These are phyloP conservation scores for Tuber borchii DNA, from an alignment of 495 filamentous ascomycete genomes.

Conservation along the genomic window DNA sequence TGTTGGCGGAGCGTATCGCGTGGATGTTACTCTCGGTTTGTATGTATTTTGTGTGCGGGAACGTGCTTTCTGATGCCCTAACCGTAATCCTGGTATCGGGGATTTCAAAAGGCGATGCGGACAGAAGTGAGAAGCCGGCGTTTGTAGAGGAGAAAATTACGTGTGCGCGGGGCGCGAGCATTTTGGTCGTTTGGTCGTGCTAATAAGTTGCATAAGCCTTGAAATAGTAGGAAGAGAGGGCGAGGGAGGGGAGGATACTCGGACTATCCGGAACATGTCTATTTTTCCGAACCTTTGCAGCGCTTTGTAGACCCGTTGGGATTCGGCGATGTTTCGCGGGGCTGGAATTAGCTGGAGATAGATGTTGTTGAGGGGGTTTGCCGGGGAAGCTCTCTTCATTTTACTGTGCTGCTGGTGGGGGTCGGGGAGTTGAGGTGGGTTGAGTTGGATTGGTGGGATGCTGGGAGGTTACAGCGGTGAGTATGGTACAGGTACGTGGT, in stretches of 20 bases:
- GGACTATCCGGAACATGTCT: slow-evolving; percentile 64
- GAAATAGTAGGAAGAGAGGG: background rate
- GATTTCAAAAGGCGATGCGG: slow-evolving; percentile 8
- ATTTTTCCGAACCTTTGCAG: slow-evolving; percentile 73
- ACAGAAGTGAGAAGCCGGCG: slow-evolving; percentile 19
- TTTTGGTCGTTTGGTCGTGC: slow-evolving; percentile 28
- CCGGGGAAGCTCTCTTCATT: background rate
- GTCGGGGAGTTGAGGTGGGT: background rate
- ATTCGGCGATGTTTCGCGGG: slow-evolving; percentile 61
- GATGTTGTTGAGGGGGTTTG: slow-evolving; percentile 41
- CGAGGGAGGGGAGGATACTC: slow-evolving; percentile 47
- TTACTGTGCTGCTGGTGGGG: background rate
- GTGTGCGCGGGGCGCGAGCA: slow-evolving; percentile 23
- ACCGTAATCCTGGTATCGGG: slow-evolving; percentile 23
- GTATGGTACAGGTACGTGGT: background rate
- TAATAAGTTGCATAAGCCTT: background rate
- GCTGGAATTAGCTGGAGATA: slow-evolving; percentile 60
- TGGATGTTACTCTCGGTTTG: slow-evolving; percentile 3
- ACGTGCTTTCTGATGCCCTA: slow-evolving; percentile 16
- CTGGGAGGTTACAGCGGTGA: background rate
- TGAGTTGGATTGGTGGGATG: background rate
- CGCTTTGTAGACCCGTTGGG: slow-evolving; percentile 61
- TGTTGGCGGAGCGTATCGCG: slow-evolving; percentile 4
- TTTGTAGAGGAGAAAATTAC: slow-evolving; percentile 21
- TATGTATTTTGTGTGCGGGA: slow-evolving; percentile 24